Conservation (phyloP, 2,329 filamentous ascomycete genomes). For the Penicillium sp. region DNA sequence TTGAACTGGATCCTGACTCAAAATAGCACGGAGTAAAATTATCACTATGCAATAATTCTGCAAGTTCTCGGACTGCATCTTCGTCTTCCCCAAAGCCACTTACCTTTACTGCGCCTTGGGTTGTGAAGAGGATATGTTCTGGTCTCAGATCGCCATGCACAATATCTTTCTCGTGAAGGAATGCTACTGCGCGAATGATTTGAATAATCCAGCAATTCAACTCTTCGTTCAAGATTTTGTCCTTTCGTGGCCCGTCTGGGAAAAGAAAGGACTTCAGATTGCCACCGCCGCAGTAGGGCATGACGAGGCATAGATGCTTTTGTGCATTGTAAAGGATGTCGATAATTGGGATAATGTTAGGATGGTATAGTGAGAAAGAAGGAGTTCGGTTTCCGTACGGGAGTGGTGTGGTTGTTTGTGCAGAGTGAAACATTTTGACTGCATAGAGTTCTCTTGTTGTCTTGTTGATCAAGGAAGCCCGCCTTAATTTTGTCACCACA, state of each 20-base stretch:
- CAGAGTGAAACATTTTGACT: not conserved
- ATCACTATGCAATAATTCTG: not conserved
- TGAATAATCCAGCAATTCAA: not conserved
- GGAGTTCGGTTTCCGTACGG: not conserved
- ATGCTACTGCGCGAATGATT: not conserved
- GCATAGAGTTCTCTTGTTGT: not conserved
- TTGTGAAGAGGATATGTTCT: slow-evolving; percentile 4
- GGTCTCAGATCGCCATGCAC: slow-evolving; percentile 1
- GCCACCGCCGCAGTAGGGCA: slow-evolving; percentile 8
- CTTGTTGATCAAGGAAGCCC: not conserved
- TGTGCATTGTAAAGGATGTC: slow-evolving; percentile 8
- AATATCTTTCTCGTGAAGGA: not conserved
- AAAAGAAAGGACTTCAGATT: not conserved
- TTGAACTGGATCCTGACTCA: not conserved
- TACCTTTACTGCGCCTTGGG: slow-evolving; percentile 3
- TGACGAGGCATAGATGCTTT: slow-evolving; percentile 6
- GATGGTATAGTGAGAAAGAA: not conserved
- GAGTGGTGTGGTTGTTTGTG: not conserved
- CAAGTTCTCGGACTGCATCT: slow-evolving; percentile 2
- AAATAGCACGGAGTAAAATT: not conserved
- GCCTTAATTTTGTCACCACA: not conserved
- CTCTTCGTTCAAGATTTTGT: not conserved
- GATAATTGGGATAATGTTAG: slow-evolving; percentile 4
- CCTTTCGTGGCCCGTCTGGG: not conserved
- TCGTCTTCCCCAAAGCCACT: slow-evolving; percentile 10